Evolutionary conservation across 371 early-diverging fungal species (phyloP).

Genomic region (Apophysomyces variabilis): DNA sequence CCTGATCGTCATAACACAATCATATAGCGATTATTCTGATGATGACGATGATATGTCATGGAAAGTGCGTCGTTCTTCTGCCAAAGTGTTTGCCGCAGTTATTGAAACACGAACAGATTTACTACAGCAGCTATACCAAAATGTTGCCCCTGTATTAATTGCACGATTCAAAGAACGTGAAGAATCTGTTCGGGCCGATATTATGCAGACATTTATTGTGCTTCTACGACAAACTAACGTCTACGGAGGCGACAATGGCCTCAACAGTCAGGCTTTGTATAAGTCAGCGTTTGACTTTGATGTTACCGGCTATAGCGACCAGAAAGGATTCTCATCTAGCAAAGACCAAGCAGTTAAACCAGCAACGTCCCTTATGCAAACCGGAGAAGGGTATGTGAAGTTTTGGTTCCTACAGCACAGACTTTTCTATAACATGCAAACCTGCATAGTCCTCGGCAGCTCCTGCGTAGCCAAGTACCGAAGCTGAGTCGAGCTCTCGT

Average conservation of each 20-base stretch:
- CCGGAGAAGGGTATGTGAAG: constrained; percentile 39
- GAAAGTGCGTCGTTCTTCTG: constrained; percentile 90
- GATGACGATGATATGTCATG: constrained; percentile 84
- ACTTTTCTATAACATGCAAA: too few species aligned
- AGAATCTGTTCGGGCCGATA: constrained; percentile 88
- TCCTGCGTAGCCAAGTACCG: constrained; percentile 63
- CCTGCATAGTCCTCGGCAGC: constrained; percentile 52
- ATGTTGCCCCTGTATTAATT: constrained; percentile 77
- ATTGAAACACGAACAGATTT: constrained; percentile 75
- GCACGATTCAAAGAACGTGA: constrained; percentile 88
- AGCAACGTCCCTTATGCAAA: constrained; percentile 36
- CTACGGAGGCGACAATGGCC: constrained; percentile 44
- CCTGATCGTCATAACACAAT: not conserved
- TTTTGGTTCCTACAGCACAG: too few species aligned
- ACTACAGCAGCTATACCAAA: constrained; percentile 64
- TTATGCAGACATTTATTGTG: constrained; percentile 77
- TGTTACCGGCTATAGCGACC: constrained; percentile 28
- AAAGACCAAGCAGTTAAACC: constrained; percentile 6
- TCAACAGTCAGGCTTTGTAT: not conserved
- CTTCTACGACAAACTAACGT: constrained; percentile 76
- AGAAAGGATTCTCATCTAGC: constrained; percentile 14
- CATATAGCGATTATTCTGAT: constrained; percentile 71
- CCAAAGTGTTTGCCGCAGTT: constrained; percentile 81
- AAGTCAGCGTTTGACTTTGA: constrained; percentile 27
- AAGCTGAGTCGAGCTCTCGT: constrained; percentile 67